Base-by-base conservation (phyloP, 1,139 yeast genomes). In the Eremothecium sinecaudum region DNA sequence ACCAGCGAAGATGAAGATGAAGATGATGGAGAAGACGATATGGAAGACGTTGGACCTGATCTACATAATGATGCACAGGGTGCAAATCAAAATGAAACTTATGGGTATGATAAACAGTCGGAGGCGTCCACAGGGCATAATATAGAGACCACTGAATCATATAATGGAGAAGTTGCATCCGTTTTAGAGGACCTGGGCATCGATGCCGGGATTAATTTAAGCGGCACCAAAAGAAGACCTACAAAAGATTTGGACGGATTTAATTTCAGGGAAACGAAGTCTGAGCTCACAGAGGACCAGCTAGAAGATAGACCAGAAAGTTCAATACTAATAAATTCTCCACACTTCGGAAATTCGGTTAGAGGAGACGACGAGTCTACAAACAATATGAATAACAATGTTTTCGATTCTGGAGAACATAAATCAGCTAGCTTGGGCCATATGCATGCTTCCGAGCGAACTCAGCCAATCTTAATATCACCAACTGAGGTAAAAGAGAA, bases 71-170 rank as follows among this genome's bases (percentile, higher is more conserved):
- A 7, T 8, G 21, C 21, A 27, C n/a, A n/a, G n/a, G n/a, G n/a
- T n/a, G 23, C 49, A 8, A 56, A 52, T 38, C 47, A 49, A 35
- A 44, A 39, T 26, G 48, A 45, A n/a, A 48, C 48, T 24, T 37
- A 39, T 21, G 33, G 21, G 17, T 31, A 33, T 17, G 39, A 35
- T 13, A 18, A n/a, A 9, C 12, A 26, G 10, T 16, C 16, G 3
- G 28, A 32, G 10, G 10, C 21, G 10, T 10, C 21, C 10, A 8
- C 10, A 19, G 10, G 10, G 7, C 12, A 23, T 9, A 23, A 23
- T 23, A n/a, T n/a, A n/a, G n/a, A n/a, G n/a, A n/a, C n/a, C n/a
- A n/a, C n/a, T n/a, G 25, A 9, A 8, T 8, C 12, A 9, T 7
- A 7, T 8, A 12, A 23, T 12, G 25, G 25, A 8, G 25, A 23